Evolutionary conservation across 352 stramenopile species (phyloP).

Genomic region (Elongisporangium anandrum): DNA sequence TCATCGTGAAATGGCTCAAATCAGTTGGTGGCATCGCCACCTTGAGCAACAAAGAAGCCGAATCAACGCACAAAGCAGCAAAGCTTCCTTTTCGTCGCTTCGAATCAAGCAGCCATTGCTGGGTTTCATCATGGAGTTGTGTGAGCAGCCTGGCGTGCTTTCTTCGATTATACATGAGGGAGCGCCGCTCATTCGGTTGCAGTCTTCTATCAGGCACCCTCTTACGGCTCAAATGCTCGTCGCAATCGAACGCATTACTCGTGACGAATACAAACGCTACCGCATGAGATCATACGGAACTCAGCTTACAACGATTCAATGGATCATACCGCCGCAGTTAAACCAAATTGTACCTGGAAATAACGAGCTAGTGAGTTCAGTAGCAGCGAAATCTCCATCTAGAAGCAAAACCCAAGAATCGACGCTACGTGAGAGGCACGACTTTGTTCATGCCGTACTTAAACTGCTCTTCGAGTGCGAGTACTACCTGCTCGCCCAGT

Average conservation of each 20-base stretch:
- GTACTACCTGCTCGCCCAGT: constrained; percentile 17
- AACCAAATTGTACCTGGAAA: background rate
- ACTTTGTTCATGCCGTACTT: background rate
- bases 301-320: no score
- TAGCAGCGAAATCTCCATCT: background rate
- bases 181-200: background rate
- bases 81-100: no score
- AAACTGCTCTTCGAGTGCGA: constrained; percentile 22
- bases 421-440: background rate
- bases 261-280: background rate
- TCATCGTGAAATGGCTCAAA: background rate
- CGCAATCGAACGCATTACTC: background rate
- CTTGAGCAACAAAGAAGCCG: no score
- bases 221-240: background rate
- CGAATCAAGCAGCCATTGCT: no score
- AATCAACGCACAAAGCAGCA: no score
- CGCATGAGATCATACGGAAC: background rate
- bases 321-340: background rate
- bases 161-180: background rate
- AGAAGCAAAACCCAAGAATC: background rate
- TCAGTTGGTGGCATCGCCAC: no score
- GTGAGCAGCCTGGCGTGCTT: background rate
- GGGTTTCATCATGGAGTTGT: background rate
- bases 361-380: background rate
- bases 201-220: background rate